Evolutionary conservation across 257 asterid species (phyloP), one percentile per base, ranked within the genome.

Genomic region (Solanum peruvianum): DNA sequence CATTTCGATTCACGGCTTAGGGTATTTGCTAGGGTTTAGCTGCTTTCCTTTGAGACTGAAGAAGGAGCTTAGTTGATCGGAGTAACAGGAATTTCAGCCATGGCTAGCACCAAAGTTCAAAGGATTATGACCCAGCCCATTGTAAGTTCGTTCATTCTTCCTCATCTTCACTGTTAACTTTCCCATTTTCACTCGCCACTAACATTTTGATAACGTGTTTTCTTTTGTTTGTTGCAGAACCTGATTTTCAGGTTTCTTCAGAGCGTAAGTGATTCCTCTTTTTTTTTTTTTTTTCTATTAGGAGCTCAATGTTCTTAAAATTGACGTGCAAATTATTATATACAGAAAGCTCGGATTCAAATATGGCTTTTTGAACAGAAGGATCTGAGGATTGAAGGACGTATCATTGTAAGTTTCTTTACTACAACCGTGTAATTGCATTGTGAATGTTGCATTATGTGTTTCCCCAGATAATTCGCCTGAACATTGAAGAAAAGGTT

Each of bases 311-410:
- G 41, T 45, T 78, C 25, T 20, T 56, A 37, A n/a, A 56, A 60
- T 60, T 14, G 66, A 58, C 29, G 39, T n/a, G 31, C 56, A 33
- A 82, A 35, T 83, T 62, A 33, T 7, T 64, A 52, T 6, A 52
- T 60, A 31, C 87, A 84, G 87, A 93, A 93, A 85, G 91, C 94
- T 75, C 95, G 95, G 84, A 93, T 93, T 88, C 93, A 93, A 91
- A 93, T 93, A 86, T 93, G 95, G 94, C 93, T 93, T 86, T 93
- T 93, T 64, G 95, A 93, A 93, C 94, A 93, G 93, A 93, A 93
- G 89, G 95, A 93, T 93, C 85, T 87, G 89, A 88, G 94, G 87
- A 93, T 93, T 62, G 94, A 93, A 84, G 94, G 95, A 70, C 91
- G 95, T 18, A 92, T 93, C 9, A 93, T 93, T 85, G 87, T 86